A percentile compares a stretch with the other conserved stretches of the same genome.
These are phyloP conservation scores for Recurvomyces mirabilis DNA, from an alignment of 495 filamentous ascomycete species.

Conservation along the genomic window DNA sequence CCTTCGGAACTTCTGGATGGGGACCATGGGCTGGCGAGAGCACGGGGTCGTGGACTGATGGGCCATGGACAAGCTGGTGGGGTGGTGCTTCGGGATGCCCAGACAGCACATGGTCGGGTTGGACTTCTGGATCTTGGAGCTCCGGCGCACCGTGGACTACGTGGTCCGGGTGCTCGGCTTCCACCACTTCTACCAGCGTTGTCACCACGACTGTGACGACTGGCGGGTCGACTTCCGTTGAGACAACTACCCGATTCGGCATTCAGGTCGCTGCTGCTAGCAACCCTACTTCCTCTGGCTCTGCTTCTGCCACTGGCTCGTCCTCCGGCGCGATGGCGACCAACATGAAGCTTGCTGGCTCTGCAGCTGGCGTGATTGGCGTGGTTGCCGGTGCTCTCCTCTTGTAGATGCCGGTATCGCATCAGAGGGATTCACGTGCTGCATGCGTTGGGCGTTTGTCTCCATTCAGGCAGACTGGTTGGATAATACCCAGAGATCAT, in stretches of 20 bases:
- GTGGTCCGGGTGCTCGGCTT: conserved; percentile 25
- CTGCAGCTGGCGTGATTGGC: conserved; percentile 11
- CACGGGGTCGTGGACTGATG: conserved; percentile 17
- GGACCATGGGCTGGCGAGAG: conserved; percentile 19
- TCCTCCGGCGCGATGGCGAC: conserved; percentile 6
- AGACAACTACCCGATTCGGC: conserved; percentile 21
- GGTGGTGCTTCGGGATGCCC: conserved; percentile 22
- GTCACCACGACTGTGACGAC: conserved; percentile 22
- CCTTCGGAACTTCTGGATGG: conserved; percentile 19
- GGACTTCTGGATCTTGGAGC: conserved; percentile 26
- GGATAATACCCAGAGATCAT: too few relatives aligned
- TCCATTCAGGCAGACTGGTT: too few relatives aligned
- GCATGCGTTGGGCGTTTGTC: too few relatives aligned
- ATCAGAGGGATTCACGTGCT: too few relatives aligned
- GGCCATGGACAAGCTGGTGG: conserved; percentile 30
- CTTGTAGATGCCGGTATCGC: too few relatives aligned
- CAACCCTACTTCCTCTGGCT: not conserved
- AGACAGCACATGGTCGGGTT: conserved; percentile 23
- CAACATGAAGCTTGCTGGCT: conserved; percentile 5
- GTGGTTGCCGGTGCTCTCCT: conserved; percentile 16
- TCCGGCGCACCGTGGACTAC: conserved; percentile 28
- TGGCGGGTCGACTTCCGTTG: conserved; percentile 8
- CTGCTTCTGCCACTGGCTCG: not conserved
- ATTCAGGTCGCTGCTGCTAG: conserved; percentile 25
- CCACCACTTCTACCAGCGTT: conserved; percentile 23